phyloP scores from a whole-genome alignment of 2,329 filamentous ascomycete genomes.

The Colletotrichum sp. region DNA sequence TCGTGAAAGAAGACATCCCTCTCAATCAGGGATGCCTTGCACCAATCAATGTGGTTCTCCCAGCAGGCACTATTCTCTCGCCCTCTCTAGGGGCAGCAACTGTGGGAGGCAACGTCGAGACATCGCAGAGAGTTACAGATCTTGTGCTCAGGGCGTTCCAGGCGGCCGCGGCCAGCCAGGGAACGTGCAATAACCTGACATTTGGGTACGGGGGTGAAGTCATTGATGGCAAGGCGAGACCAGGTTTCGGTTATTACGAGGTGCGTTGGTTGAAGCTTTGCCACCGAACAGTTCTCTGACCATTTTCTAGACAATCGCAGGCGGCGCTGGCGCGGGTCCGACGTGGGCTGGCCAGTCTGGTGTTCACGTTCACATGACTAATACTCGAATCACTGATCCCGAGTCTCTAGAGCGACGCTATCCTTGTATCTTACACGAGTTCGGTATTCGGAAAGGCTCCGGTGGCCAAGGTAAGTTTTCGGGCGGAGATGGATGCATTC shows the following conservation, averaged over 20 bases:
- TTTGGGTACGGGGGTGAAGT: not conserved
- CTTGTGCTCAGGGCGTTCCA: not conserved
- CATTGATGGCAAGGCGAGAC: not conserved
- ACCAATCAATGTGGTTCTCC: constrained; percentile 36
- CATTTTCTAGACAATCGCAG: not conserved
- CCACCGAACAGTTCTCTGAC: not conserved
- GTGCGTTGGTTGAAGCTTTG: not conserved
- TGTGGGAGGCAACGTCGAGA: constrained; percentile 63
- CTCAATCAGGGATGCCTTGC: constrained; percentile 43
- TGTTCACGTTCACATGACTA: not conserved
- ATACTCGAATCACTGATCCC: not conserved
- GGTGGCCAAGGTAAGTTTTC: not conserved
- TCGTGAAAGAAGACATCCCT: constrained; percentile 39
- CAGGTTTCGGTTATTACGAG: not conserved
- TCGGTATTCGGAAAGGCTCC: not conserved
- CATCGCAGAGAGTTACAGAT: constrained; percentile 29
- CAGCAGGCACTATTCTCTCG: constrained; percentile 34
- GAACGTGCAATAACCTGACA: not conserved
- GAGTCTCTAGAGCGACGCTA: not conserved
- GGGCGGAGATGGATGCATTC: not conserved
- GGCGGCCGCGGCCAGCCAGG: not conserved
- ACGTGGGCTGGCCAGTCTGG: not conserved
- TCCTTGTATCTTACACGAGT: not conserved
- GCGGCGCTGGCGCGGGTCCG: not conserved
- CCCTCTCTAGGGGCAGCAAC: constrained; percentile 36